Evolutionary conservation across 495 filamentous ascomycete species (phyloP).

Genomic region (Xylaria longipes): DNA sequence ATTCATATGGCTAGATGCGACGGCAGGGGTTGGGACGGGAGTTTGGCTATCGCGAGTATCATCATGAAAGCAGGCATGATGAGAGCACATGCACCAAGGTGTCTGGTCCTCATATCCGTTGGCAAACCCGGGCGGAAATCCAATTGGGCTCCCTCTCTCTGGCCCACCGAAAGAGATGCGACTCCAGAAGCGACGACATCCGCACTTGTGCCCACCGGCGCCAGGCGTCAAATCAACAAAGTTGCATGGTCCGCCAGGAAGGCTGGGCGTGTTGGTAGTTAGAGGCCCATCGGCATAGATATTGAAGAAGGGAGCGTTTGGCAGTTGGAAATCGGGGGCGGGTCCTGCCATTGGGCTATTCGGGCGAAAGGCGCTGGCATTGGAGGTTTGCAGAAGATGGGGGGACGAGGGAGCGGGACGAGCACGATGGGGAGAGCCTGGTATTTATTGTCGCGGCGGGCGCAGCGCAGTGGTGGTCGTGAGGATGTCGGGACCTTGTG

Average conservation of each 20-base stretch:
- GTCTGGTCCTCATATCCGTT: slow-evolving; percentile 43
- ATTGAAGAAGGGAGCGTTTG: slow-evolving; percentile 55
- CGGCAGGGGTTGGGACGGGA: slow-evolving; percentile 29
- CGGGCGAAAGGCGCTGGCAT: slow-evolving; percentile 37
- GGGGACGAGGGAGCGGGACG: slow-evolving; percentile 21
- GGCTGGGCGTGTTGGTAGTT: slow-evolving; percentile 38
- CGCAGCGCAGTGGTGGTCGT: slow-evolving; percentile 15
- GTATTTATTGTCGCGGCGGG: slow-evolving; percentile 38
- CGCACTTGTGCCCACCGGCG: slow-evolving; percentile 58
- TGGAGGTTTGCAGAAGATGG: slow-evolving; percentile 31
- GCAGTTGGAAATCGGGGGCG: slow-evolving; percentile 47
- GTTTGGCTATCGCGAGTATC: slow-evolving; percentile 42
- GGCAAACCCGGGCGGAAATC: slow-evolving; percentile 37
- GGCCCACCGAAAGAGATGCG: slow-evolving; percentile 40
- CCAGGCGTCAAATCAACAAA: slow-evolving; percentile 60
- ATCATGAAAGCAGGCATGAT: slow-evolving; percentile 77
- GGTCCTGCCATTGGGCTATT: slow-evolving; percentile 57
- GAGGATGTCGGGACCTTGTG: slow-evolving; percentile 32
- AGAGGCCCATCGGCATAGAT: slow-evolving; percentile 54
- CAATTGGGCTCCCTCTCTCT: slow-evolving; percentile 32
- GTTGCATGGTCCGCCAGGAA: slow-evolving; percentile 67
- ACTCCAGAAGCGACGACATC: slow-evolving; percentile 72
- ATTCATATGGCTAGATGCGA: slow-evolving; percentile 31
- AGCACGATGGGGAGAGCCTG: slow-evolving; percentile 30
- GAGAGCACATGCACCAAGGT: slow-evolving; percentile 71